Percentiles rank a stretch among this genome's conserved stretches.
These are phyloP conservation scores for Pestalotiopsis sp. DNA, from an alignment of 2,329 filamentous ascomycete species.

Conservation along the genomic window DNA sequence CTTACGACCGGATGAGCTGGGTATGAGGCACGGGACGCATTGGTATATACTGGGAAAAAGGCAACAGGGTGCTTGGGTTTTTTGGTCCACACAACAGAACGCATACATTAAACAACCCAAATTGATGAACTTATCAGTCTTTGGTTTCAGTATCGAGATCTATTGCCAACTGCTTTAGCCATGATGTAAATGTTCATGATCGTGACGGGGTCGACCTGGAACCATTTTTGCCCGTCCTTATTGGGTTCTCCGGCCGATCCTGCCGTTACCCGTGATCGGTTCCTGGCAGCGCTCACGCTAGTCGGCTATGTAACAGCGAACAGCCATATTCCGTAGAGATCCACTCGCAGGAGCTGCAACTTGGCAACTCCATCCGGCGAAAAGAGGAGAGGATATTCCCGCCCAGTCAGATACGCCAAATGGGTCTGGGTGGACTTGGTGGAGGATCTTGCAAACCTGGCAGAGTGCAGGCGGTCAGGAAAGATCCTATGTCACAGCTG, in stretches of 20 bases:
- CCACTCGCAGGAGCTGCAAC: background rate
- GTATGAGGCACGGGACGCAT: background rate
- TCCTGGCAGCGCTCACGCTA: background rate
- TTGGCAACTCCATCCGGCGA: background rate
- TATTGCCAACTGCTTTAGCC: background rate
- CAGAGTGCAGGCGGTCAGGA: background rate
- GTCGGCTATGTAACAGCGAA: background rate
- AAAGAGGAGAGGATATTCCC: background rate
- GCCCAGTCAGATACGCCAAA: background rate
- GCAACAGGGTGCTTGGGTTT: too few relatives aligned
- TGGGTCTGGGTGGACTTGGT: background rate
- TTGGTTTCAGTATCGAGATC: background rate
- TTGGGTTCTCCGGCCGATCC: background rate
- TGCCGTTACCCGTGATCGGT: constrained; percentile 6
- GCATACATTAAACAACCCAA: too few relatives aligned
- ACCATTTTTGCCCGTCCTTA: background rate
- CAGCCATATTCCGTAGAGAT: background rate
- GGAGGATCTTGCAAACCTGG: background rate
- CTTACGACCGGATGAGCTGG: background rate
- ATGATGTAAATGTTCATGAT: background rate
- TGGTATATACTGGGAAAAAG: too few relatives aligned
- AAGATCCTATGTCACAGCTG: background rate
- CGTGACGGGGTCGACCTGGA: background rate
- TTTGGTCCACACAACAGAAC: too few relatives aligned
- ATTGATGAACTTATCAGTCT: too few relatives aligned